These are phyloP conservation scores for Kazachstania taianensis DNA, from an alignment of 805 yeast species.

Conservation along the genomic window DNA sequence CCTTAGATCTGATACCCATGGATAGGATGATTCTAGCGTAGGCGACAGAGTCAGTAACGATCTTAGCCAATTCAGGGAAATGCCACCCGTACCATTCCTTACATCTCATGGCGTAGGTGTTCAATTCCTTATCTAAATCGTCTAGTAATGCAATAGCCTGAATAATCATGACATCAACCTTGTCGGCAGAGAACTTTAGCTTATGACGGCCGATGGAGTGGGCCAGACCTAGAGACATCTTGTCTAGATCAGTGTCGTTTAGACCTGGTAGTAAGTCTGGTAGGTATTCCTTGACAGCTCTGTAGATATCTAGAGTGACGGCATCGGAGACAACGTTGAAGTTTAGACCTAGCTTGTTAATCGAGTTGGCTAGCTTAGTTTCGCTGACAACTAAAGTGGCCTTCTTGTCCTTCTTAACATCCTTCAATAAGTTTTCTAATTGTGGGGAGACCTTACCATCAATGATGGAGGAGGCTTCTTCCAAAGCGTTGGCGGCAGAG, in stretches of 20 bases:
- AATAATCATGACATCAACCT: constrained; percentile 97
- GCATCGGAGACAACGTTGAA: constrained; percentile 89
- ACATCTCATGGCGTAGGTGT: constrained; percentile 97
- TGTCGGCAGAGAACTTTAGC: constrained; percentile 93
- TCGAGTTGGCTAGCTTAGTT: constrained; percentile 91
- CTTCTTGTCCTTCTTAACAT: constrained; percentile 70
- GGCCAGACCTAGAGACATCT: constrained; percentile 97
- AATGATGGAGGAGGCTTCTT: constrained; percentile 83
- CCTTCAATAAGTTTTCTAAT: constrained; percentile 66
- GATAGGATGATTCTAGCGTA: constrained; percentile 87
- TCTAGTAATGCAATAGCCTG: constrained; percentile 97
- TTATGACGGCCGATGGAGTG: constrained; percentile 98
- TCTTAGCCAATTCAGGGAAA: constrained; percentile 98
- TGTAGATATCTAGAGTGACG: constrained; percentile 84
- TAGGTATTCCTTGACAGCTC: constrained; percentile 89
- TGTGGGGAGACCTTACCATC: constrained; percentile 90
- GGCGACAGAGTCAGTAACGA: constrained; percentile 90
- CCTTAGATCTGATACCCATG: constrained; percentile 92
- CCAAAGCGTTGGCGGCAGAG: constrained; percentile 92
- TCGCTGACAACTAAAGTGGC: constrained; percentile 85
- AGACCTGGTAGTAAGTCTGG: constrained; percentile 93
- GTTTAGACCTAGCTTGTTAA: constrained; percentile 85
- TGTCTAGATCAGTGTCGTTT: constrained; percentile 70
- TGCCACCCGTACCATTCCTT: constrained; percentile 99
- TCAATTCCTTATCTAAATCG: constrained; percentile 93